Conservation (phyloP, 2,329 filamentous ascomycete genomes). For the Penicillium hordei region DNA sequence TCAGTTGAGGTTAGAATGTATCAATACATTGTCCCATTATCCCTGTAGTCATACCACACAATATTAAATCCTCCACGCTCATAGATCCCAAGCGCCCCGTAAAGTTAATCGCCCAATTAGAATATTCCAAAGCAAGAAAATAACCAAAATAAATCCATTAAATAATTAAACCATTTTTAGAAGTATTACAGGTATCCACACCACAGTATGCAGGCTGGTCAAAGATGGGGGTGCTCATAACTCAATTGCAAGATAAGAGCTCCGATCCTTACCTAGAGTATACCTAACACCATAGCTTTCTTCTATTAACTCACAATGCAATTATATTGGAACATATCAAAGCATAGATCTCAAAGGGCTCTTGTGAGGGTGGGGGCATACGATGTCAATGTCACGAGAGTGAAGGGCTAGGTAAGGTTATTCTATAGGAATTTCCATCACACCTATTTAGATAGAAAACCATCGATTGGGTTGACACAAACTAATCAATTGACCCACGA, state of each 20-base stretch:
- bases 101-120: background rate
- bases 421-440: background rate
- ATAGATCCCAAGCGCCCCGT: background rate
- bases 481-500: background rate
- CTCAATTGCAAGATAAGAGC: background rate
- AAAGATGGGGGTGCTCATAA: background rate
- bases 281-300: background rate
- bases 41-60: background rate
- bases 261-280: background rate
- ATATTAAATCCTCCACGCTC: background rate
- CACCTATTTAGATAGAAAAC: background rate
- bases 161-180: background rate
- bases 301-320: background rate
- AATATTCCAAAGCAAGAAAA: too few species aligned
- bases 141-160: background rate
- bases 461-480: background rate
- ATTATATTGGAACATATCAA: background rate
- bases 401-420: background rate
- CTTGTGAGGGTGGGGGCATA: background rate
- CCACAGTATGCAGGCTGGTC: background rate
- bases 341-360: background rate
- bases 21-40: background rate
- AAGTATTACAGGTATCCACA: background rate
- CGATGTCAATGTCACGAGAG: background rate
- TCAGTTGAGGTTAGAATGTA: background rate